phyloP scores from a whole-genome alignment of 495 filamentous ascomycete genomes.

The Collariella sp. region DNA sequence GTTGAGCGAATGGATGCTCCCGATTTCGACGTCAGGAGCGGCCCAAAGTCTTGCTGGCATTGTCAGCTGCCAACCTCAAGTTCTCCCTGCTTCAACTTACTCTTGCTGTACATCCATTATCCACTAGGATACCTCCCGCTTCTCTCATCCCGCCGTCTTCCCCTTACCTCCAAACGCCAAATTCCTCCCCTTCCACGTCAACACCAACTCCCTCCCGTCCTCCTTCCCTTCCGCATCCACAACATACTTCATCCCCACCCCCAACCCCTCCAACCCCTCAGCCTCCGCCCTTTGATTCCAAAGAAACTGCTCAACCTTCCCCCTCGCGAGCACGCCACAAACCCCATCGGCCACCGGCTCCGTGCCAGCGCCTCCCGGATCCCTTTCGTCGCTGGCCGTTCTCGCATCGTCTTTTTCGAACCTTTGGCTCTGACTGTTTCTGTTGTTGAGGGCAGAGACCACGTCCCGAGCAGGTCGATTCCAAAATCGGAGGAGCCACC shows the following conservation, averaged over 20 bases:
- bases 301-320: constrained; percentile 52
- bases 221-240: no score
- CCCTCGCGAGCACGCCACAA: constrained; percentile 42
- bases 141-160: background rate
- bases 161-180: constrained; percentile 7
- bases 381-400: constrained; percentile 42
- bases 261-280: constrained; percentile 55
- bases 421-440: no score
- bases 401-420: constrained; percentile 19
- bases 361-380: constrained; percentile 57
- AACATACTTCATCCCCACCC: constrained; percentile 52
- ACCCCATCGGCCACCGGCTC: constrained; percentile 58
- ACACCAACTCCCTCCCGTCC: constrained; percentile 27
- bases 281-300: constrained; percentile 60
- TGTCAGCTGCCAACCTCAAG: no score
- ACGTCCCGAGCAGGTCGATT: constrained; percentile 77
- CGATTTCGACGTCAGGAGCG: no score
- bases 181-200: constrained; percentile 52
- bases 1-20: no score
- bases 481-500: constrained; percentile 71
- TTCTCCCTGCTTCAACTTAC: no score
- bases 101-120: no score
- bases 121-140: no score
- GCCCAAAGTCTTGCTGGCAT: no score
- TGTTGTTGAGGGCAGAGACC: constrained; percentile 41